Base-by-base conservation (phyloP, 495 filamentous ascomycete genomes). In the Pyrenopolyporus hunteri region DNA sequence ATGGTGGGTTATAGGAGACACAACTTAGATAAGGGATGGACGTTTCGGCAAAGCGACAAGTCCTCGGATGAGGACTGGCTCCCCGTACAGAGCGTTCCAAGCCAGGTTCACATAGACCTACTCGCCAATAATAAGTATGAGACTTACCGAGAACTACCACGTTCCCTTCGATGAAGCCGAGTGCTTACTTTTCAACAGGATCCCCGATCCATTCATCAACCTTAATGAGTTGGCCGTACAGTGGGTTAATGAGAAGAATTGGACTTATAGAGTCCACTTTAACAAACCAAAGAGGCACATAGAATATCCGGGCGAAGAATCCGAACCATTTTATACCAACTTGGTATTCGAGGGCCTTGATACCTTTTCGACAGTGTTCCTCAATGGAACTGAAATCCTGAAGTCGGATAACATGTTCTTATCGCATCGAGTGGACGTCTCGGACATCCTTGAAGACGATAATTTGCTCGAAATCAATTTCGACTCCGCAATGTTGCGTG, bases 241-340 rank as follows among this genome's bases (percentile, higher is more conserved):
- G 56, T 92, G 88, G 88, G 83, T 92, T 17, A 87, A 83, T 31
- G 87, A 92, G 36, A 82, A 85, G 59, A 74, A 81, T 33, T 93
- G 89, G 89, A 28, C 61, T 0, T 83, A 83, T 60, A 70, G 67
- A 19, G 71, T 69, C 10, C 59, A 45, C 1, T 79, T 82, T 29
- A 20, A 65, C 6, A 70, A 66, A 20, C 85, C 86, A 6, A n/a
- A n/a, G n/a, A n/a, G n/a, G 78, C 25, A 87, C 86, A 85, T 10
- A 60, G 4, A 73, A 73, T 48, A 58, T 64, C 20, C 62, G 69
- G 14, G n/a, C n/a, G n/a, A n/a, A n/a, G n/a, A n/a, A n/a, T n/a
- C n/a, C 52, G 32, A 2, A 70, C 74, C 40, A 3, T 53, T n/a
- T 42, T 60, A 22, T 78, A 85, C 29, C 26, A 62, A 80, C 25